Conservation (phyloP, 2,329 filamentous ascomycete genomes). For the Beauveria rudraprayagi region DNA sequence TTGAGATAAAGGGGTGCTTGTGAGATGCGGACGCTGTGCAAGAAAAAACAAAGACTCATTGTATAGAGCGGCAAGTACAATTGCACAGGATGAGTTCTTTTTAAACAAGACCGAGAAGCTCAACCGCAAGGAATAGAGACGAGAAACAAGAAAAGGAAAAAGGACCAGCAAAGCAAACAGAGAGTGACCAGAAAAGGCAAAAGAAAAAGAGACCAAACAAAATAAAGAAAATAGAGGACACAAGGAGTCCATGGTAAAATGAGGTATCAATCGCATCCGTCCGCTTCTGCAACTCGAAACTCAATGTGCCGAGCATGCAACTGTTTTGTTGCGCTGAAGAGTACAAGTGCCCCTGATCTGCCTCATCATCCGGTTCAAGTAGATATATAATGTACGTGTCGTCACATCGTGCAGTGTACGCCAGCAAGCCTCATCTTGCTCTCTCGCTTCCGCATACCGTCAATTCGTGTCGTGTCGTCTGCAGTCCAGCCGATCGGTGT, state of each 20-base stretch:
- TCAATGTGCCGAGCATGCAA: background rate
- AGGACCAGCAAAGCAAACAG: background rate
- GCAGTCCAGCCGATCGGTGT: background rate
- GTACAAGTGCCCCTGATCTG: background rate
- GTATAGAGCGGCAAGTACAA: slow-evolving; percentile 25
- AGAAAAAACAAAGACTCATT: slow-evolving; percentile 2
- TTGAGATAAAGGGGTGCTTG: slow-evolving; percentile 14
- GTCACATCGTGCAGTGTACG: slow-evolving; percentile 33
- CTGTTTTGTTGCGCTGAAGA: background rate
- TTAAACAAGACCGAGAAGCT: slow-evolving; percentile 10
- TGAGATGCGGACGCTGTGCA: background rate
- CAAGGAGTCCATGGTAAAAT: slow-evolving; percentile 15
- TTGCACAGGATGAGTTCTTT: slow-evolving; percentile 25
- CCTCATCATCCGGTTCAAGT: slow-evolving; percentile 17
- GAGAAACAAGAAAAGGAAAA: slow-evolving; percentile 13
- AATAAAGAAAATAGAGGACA: background rate
- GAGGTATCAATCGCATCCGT: slow-evolving; percentile 31
- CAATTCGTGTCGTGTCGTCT: slow-evolving; percentile 1
- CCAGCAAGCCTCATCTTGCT: slow-evolving; percentile 23
- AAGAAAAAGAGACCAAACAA: background rate
- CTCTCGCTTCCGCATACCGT: slow-evolving; percentile 8
- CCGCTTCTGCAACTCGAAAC: slow-evolving; percentile 12
- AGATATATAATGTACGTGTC: slow-evolving; percentile 23
- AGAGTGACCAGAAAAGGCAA: background rate
- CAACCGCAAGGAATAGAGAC: slow-evolving; percentile 15